Percentiles rank a stretch among this genome's conserved stretches.
Conservation (phyloP, 176 grass and related monocot species). For the Aegilops bicornis region DNA sequence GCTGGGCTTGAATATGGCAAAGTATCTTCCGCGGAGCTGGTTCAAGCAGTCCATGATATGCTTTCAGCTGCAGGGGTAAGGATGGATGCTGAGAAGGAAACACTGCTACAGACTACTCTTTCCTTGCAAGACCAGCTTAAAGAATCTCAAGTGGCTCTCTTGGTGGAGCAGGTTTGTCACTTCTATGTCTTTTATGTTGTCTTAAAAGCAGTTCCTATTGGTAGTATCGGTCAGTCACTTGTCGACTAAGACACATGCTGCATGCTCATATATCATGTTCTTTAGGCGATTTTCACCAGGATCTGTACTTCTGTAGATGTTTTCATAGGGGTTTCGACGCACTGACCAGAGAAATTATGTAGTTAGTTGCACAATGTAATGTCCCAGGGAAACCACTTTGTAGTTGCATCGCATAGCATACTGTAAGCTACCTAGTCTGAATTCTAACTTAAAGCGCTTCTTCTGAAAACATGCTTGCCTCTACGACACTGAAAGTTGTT, state of each 20-base stretch:
- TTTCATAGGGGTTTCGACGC: not conserved
- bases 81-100: constrained; percentile 88
- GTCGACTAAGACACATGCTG: not conserved
- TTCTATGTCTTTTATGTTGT: not conserved
- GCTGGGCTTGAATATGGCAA: constrained; percentile 60
- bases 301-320: not conserved
- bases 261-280: not conserved
- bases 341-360: not conserved
- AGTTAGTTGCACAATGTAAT: not conserved
- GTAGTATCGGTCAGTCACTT: not conserved
- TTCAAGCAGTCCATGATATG: constrained; percentile 95
- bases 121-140: constrained; percentile 90
- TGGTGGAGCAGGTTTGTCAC: constrained; percentile 86
- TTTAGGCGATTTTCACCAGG: not conserved
- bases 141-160: constrained; percentile 92
- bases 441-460: not conserved
- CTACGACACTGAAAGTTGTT: not conserved
- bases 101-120: constrained; percentile 75
- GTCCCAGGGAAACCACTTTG: not conserved
- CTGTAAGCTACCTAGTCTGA: not conserved
- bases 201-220: constrained; percentile 24
- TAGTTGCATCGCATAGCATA: not conserved
- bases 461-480: not conserved
- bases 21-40: constrained; percentile 76
- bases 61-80: constrained; percentile 82